phyloP scores from a whole-genome alignment of 2,329 filamentous ascomycete genomes.

The Fusarium napiforme region DNA sequence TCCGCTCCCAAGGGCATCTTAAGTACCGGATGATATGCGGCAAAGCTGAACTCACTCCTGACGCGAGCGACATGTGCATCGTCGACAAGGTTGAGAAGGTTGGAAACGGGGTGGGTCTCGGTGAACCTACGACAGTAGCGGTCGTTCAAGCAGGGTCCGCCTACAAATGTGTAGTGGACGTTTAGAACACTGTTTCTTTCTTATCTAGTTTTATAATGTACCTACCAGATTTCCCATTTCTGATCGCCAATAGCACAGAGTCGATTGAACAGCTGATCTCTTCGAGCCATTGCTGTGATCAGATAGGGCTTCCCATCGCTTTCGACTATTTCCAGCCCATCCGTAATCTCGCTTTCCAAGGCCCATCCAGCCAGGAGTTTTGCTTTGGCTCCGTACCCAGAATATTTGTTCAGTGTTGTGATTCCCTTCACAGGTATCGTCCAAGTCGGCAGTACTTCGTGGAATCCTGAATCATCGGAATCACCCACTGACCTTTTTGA shows the following conservation, averaged over 20 bases:
- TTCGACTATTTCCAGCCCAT: slow-evolving; percentile 74
- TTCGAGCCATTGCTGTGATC: slow-evolving; percentile 74
- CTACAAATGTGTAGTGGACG: too few relatives aligned
- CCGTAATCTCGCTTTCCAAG: slow-evolving; percentile 74
- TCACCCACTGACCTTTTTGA: not conserved
- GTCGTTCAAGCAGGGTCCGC: too few relatives aligned
- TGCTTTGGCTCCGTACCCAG: slow-evolving; percentile 81
- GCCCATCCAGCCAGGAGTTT: slow-evolving; percentile 83
- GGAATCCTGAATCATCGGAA: not conserved
- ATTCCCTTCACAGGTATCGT: slow-evolving; percentile 75
- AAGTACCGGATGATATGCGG: too few relatives aligned
- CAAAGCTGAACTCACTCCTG: too few relatives aligned
- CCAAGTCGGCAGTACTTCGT: slow-evolving; percentile 68
- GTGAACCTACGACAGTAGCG: too few relatives aligned
- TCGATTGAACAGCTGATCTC: slow-evolving; percentile 82
- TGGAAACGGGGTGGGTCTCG: too few relatives aligned
- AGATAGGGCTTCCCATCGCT: slow-evolving; percentile 58
- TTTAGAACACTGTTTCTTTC: too few relatives aligned
- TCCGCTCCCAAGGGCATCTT: too few relatives aligned
- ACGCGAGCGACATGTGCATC: too few relatives aligned
- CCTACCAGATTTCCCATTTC: slow-evolving; percentile 76
- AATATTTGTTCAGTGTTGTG: slow-evolving; percentile 77
- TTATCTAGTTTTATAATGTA: too few relatives aligned
- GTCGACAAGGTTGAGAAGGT: too few relatives aligned
- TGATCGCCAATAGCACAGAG: slow-evolving; percentile 77